These are phyloP conservation scores for Volvox carteri DNA, from an alignment of 163 green algal species.

Conservation along the genomic window DNA sequence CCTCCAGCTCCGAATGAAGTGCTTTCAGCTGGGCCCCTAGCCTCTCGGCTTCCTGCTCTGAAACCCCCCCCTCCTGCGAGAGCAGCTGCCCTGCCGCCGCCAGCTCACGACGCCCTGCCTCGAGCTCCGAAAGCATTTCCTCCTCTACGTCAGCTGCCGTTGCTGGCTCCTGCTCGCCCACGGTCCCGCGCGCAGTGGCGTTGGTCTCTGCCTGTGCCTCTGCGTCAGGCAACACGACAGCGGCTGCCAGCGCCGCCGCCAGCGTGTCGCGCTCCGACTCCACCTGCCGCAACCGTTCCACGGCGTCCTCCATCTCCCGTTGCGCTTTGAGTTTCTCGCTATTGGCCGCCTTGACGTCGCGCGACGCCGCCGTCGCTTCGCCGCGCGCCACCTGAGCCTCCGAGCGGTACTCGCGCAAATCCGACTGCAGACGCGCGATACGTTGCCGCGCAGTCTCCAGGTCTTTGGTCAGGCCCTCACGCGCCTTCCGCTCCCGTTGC, in stretches of 20 bases:
- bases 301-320: constrained; percentile 40
- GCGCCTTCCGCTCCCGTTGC: background rate
- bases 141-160: background rate
- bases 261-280: constrained; percentile 15
- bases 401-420: constrained; percentile 1
- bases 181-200: background rate
- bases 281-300: constrained; percentile 6
- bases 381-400: constrained; percentile 4
- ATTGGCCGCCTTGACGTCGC: constrained; percentile 46
- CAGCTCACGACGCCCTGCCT: background rate
- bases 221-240: background rate
- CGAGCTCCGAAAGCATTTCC: constrained; percentile 19
- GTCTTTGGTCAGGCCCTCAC: background rate
- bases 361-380: constrained; percentile 37
- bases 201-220: background rate
- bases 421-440: constrained; percentile 7
- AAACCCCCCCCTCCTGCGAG: background rate
- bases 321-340: constrained; percentile 39
- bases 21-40: background rate
- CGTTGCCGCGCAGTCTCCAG: constrained; percentile 32
- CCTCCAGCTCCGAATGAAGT: background rate
- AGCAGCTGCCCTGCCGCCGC: background rate
- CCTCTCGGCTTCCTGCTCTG: background rate
- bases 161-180: background rate
- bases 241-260: background rate